Base-by-base conservation (phyloP, 2,329 filamentous ascomycete genomes). In the Phyllosticta citriasiana region DNA sequence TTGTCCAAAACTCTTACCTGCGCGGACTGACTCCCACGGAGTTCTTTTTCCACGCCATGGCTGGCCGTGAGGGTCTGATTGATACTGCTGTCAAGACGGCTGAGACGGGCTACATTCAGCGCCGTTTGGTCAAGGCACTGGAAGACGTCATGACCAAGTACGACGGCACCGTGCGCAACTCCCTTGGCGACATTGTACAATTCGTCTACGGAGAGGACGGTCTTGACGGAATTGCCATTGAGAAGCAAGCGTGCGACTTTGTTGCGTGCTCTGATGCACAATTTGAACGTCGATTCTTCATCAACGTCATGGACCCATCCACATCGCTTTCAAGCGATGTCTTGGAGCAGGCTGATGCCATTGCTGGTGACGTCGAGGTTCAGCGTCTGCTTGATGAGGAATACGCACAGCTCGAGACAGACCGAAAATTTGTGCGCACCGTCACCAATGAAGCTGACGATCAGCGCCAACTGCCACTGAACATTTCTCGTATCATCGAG, bases 31-130 rank as follows among this genome's bases (percentile, higher is more conserved):
- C 95, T 0, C 94, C 94, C 0, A 88, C 89, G 0, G 94, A 99
- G 68, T 99, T 99, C 78, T 99, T 97, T 80, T 99, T 99, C 83
- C 94, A 99, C 83, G 94, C 94, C 72, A 99, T 99, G 94, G 94
- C 94, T 81, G 94, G 94, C 91, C 87, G 94, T 80, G 94, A 99
- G 78, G 94, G 94, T 96, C 82, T 99, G 60, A 99, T 99, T 69
- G 94, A 99, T 82, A 99, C 94, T 58, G 94, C 94, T 66, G 95
- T 99, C 77, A 99, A 99, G 83, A 99, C 94, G 66, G 94, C 94
- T 22, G 95, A 99, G 76, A 99, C 95, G 62, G 94, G 94, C 77
- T 99, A 99, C 74, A 99, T 99, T 66, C 95, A 99, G 77, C 90
- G 94, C 78, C 91, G 95, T 80, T 83, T 99, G 54, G 94, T 99